Evolutionary conservation across 2,329 filamentous ascomycete genomes (phyloP).

Genomic region (Ceratocystis alfenasii): DNA sequence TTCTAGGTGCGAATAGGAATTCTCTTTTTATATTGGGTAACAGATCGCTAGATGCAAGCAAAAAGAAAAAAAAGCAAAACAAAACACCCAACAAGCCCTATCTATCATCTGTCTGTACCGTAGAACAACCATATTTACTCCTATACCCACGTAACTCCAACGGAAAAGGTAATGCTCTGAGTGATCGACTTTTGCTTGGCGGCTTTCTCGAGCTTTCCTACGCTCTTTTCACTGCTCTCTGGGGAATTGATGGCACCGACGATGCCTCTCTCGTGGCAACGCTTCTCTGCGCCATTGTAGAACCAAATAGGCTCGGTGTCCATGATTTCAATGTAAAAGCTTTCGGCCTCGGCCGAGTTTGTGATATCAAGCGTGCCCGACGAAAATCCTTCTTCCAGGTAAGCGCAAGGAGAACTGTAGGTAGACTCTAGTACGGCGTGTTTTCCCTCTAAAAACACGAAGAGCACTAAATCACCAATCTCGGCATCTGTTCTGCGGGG

Average conservation of each 20-base stretch:
- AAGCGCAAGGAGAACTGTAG: slow-evolving; percentile 33
- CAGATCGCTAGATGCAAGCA: no score
- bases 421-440: slow-evolving; percentile 38
- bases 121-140: no score
- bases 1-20: no score
- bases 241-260: slow-evolving; percentile 26
- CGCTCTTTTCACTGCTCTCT: neutral
- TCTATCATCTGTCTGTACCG: no score
- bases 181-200: neutral
- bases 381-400: neutral
- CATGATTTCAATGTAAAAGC: slow-evolving; percentile 28
- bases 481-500: slow-evolving; percentile 39
- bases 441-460: slow-evolving; percentile 40
- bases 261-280: slow-evolving; percentile 26
- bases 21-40: no score
- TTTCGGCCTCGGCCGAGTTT: slow-evolving; percentile 25
- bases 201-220: neutral
- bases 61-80: no score
- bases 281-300: neutral
- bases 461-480: slow-evolving; percentile 42
- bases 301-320: neutral
- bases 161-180: no score
- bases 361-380: no score
- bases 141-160: no score
- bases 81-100: no score